These are phyloP conservation scores for Macroventuria anomochaeta DNA, from an alignment of 2,329 filamentous ascomycete genomes.

Conservation along the genomic window DNA sequence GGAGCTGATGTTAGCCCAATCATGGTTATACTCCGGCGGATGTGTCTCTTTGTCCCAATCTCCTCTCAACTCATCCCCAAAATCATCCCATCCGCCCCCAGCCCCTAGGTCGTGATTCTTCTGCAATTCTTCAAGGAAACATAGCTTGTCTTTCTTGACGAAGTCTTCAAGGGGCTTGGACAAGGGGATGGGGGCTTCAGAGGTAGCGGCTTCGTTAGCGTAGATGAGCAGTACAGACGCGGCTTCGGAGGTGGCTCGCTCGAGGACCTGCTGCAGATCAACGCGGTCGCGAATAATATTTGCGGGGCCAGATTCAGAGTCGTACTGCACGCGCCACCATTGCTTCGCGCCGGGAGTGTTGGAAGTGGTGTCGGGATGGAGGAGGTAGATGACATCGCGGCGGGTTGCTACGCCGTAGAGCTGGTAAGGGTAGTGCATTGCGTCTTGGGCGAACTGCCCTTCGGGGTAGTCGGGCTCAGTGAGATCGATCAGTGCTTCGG, in stretches of 20 bases:
- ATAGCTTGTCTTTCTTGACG: slow-evolving; percentile 57
- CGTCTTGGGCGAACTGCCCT: slow-evolving; percentile 29
- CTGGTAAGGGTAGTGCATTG: slow-evolving; percentile 56
- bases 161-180: slow-evolving; percentile 49
- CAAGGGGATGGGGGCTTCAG: slow-evolving; percentile 25
- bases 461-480: slow-evolving; percentile 19
- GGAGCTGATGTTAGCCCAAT: slow-evolving; percentile 32
- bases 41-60: slow-evolving; percentile 26
- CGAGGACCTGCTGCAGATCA: slow-evolving; percentile 61
- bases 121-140: slow-evolving; percentile 42
- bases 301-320: slow-evolving; percentile 30
- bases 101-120: slow-evolving; percentile 14
- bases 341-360: slow-evolving; percentile 28
- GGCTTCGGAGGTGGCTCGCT: slow-evolving; percentile 60
- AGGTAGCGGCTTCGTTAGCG: slow-evolving; percentile 56
- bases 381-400: slow-evolving; percentile 63
- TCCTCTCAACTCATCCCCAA: slow-evolving; percentile 18
- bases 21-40: slow-evolving; percentile 22
- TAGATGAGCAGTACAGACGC: slow-evolving; percentile 64
- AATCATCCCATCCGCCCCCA: slow-evolving; percentile 22
- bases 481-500: slow-evolving; percentile 37
- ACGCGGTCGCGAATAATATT: slow-evolving; percentile 47
- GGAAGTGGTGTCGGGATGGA: slow-evolving; percentile 48
- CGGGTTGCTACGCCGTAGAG: slow-evolving; percentile 65
- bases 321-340: slow-evolving; percentile 49